phyloP scores from a whole-genome alignment of 805 yeast species.

The Ogataea haglerorum region DNA sequence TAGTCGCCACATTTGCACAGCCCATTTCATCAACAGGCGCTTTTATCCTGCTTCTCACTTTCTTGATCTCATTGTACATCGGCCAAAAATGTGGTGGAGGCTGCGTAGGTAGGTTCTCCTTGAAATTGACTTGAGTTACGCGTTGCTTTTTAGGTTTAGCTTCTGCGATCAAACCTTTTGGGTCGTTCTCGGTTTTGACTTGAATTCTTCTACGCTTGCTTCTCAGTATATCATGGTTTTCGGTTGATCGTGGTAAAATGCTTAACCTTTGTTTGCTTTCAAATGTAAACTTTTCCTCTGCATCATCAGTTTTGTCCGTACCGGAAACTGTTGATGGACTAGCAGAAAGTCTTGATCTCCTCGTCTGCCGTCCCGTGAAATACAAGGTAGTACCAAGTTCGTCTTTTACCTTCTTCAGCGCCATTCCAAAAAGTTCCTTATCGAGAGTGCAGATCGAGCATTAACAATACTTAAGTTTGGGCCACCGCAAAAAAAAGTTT shows the following conservation, averaged over 20 bases:
- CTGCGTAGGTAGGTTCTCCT: constrained; percentile 9
- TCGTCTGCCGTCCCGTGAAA: constrained; percentile 7
- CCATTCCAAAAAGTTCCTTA: background rate
- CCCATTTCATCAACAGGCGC: constrained; percentile 92
- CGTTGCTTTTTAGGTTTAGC: background rate
- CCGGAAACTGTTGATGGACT: too few species aligned
- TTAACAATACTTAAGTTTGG: background rate
- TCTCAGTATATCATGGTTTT: too few species aligned
- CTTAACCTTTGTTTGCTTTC: too few species aligned
- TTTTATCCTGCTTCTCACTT: constrained; percentile 60
- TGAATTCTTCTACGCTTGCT: constrained; percentile 1
- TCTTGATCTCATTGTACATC: constrained; percentile 57
- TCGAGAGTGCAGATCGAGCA: background rate
- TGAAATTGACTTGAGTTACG: background rate
- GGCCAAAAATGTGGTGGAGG: constrained; percentile 43
- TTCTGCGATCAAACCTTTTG: background rate
- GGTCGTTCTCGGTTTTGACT: constrained; percentile 1
- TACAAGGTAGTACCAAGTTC: constrained; percentile 6
- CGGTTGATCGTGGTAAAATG: too few species aligned
- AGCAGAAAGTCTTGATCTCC: background rate
- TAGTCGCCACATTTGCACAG: constrained; percentile 58
- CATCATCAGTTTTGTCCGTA: too few species aligned
- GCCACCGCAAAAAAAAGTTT: too few species aligned
- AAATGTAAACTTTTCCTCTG: too few species aligned
- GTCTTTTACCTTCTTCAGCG: background rate